phyloP scores from a whole-genome alignment of 2,329 filamentous ascomycete species.

The Xenosphaeropsis pyriputrescens region DNA sequence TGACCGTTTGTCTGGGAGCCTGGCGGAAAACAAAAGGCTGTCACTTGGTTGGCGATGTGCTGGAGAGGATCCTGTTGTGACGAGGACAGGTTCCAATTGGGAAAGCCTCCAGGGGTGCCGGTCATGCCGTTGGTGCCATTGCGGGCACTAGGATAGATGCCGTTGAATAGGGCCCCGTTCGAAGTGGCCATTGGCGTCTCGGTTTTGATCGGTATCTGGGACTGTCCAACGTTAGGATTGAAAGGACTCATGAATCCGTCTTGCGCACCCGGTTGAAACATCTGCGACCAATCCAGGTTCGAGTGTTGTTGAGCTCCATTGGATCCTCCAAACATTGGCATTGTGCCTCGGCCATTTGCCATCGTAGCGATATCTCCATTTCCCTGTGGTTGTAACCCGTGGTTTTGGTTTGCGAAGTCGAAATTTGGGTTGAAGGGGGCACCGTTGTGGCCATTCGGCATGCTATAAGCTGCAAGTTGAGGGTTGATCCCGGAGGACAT shows the following conservation, averaged over 20 bases:
- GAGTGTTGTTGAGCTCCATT: slow-evolving; percentile 42
- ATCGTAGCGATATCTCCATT: slow-evolving; percentile 10
- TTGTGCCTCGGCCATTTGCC: slow-evolving; percentile 14
- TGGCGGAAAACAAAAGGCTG: slow-evolving; percentile 40
- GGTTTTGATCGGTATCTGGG: slow-evolving; percentile 54
- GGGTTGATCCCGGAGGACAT: slow-evolving; percentile 49
- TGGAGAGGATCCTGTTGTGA: slow-evolving; percentile 31
- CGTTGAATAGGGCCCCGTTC: slow-evolving; percentile 11
- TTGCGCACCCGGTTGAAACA: slow-evolving; percentile 63
- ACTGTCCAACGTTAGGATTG: slow-evolving; percentile 47
- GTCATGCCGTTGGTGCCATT: background rate
- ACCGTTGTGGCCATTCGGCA: slow-evolving; percentile 47
- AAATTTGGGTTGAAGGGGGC: slow-evolving; percentile 20
- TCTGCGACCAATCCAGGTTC: slow-evolving; percentile 61
- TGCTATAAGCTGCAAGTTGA: slow-evolving; percentile 44
- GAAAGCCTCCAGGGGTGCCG: slow-evolving; percentile 20
- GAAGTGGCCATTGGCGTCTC: slow-evolving; percentile 22
- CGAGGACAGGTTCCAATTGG: slow-evolving; percentile 26
- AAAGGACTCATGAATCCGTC: slow-evolving; percentile 40
- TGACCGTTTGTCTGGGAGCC: slow-evolving; percentile 40
- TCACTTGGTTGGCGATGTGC: slow-evolving; percentile 37
- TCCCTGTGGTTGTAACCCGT: slow-evolving; percentile 15
- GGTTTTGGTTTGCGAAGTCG: slow-evolving; percentile 18
- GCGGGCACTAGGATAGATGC: slow-evolving; percentile 2
- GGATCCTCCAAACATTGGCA: slow-evolving; percentile 41